Percentiles rank a stretch among this genome's conserved stretches.
Evolutionary conservation across 2,329 filamentous ascomycete genomes (phyloP).

Genomic region (Fonsecaea monophora): DNA sequence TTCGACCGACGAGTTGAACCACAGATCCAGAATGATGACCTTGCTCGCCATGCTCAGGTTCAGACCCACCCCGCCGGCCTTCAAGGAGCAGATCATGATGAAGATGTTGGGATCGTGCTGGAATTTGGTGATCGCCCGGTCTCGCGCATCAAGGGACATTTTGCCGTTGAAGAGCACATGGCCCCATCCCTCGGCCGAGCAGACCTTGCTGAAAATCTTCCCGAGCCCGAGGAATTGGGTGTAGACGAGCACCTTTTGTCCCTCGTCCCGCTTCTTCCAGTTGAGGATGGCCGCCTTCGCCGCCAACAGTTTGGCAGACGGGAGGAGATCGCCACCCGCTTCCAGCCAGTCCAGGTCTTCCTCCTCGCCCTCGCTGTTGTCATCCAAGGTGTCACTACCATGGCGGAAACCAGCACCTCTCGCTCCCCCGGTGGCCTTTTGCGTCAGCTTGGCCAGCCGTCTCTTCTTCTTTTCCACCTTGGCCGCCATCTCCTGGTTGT

Average conservation of each 20-base stretch:
- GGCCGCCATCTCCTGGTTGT: constrained; percentile 10
- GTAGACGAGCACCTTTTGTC: constrained; percentile 66
- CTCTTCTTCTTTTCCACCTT: constrained; percentile 23
- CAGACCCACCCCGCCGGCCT: constrained; percentile 63
- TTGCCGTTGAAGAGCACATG: constrained; percentile 58
- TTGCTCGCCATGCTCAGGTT: constrained; percentile 68
- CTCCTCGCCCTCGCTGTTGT: constrained; percentile 21
- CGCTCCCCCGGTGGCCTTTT: not conserved
- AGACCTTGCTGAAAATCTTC: constrained; percentile 59
- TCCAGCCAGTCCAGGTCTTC: constrained; percentile 35
- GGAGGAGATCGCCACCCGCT: constrained; percentile 37
- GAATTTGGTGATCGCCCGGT: constrained; percentile 58
- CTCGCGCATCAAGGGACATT: constrained; percentile 53
- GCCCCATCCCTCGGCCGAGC: constrained; percentile 57
- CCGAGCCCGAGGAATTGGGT: constrained; percentile 65
- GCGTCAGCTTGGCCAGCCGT: not conserved
- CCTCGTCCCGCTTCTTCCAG: constrained; percentile 49
- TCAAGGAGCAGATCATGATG: constrained; percentile 64
- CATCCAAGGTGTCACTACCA: not conserved
- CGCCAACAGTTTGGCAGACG: constrained; percentile 46
- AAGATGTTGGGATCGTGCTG: constrained; percentile 46
- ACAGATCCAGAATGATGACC: constrained; percentile 62
- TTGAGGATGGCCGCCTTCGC: constrained; percentile 48
- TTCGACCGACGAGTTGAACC: constrained; percentile 69
- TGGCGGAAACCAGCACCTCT: constrained; percentile 2